phyloP scores from a whole-genome alignment of 2,329 filamentous ascomycete genomes.

The Monosporascus sp. region DNA sequence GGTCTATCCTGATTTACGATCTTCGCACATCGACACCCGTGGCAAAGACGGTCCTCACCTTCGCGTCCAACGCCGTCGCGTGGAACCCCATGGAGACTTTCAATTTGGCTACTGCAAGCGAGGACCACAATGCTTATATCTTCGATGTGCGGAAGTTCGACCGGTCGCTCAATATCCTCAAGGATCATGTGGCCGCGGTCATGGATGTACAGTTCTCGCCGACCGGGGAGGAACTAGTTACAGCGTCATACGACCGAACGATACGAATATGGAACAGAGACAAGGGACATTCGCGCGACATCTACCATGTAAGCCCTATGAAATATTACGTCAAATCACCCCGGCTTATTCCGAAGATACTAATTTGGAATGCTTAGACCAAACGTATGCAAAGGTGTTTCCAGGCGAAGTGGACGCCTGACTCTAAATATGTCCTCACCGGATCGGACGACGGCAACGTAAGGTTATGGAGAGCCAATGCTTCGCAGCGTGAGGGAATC shows the following conservation, averaged over 20 bases:
- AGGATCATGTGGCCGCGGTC: slow-evolving; percentile 62
- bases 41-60: slow-evolving; percentile 72
- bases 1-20: slow-evolving; percentile 86
- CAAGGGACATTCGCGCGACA: slow-evolving; percentile 79
- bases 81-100: slow-evolving; percentile 98
- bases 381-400: background rate
- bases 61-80: slow-evolving; percentile 76
- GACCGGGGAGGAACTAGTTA: slow-evolving; percentile 89
- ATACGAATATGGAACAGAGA: slow-evolving; percentile 79
- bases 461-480: slow-evolving; percentile 82
- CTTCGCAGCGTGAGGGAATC: slow-evolving; percentile 76
- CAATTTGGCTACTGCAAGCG: slow-evolving; percentile 88
- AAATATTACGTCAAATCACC: slow-evolving; percentile 49
- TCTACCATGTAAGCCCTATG: slow-evolving; percentile 98
- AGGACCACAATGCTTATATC: slow-evolving; percentile 80
- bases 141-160: slow-evolving; percentile 94
- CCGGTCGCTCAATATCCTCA: slow-evolving; percentile 81
- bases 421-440: slow-evolving; percentile 82
- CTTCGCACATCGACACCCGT: slow-evolving; percentile 80
- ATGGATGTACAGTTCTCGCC: slow-evolving; percentile 97
- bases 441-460: slow-evolving; percentile 93
- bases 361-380: slow-evolving; percentile 41
- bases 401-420: slow-evolving; percentile 73
- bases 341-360: background rate
- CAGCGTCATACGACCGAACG: slow-evolving; percentile 81